Percentiles rank a stretch among this genome's conserved stretches.
Conservation (phyloP, 192 early-diverging fungal genomes). For the Umbelopsis isabellina region DNA sequence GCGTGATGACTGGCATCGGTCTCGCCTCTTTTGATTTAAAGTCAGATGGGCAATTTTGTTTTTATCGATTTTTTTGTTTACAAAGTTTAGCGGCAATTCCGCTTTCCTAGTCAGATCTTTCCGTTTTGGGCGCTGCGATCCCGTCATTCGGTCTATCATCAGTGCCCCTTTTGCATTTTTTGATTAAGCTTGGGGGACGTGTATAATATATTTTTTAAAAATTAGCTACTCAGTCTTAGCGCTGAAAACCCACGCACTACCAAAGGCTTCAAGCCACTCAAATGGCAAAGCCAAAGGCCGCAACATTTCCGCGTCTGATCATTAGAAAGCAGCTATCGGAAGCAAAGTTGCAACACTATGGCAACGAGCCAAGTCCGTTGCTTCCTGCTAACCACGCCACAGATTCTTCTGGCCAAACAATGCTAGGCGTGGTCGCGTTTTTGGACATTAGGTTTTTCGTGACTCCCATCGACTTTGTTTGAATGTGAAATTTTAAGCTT, state of each 20-base stretch:
- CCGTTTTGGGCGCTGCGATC: no score
- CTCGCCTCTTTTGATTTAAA: neutral
- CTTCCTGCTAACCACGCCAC: neutral
- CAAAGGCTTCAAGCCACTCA: no score
- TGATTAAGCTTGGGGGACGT: no score
- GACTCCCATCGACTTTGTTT: neutral
- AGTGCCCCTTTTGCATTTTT: no score
- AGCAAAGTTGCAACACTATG: neutral
- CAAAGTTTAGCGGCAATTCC: no score
- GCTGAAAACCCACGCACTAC: no score
- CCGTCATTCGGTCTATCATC: no score
- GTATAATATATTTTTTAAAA: no score
- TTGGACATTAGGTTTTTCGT: conserved; percentile 16
- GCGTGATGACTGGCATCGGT: neutral
- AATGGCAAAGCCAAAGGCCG: conserved; percentile 21
- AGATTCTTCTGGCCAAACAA: neutral
- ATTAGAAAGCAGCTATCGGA: neutral
- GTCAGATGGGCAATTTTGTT: conserved; percentile 8
- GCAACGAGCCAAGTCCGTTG: neutral
- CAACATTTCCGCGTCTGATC: neutral
- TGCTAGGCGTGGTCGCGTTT: conserved; percentile 18
- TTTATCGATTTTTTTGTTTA: neutral
- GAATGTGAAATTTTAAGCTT: no score
- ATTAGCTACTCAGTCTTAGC: no score
- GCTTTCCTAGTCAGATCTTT: no score